Percentiles rank a stretch among this genome's conserved stretches.
Conservation (phyloP, 2,329 filamentous ascomycete species). For the Leptosphaerulina australis region DNA sequence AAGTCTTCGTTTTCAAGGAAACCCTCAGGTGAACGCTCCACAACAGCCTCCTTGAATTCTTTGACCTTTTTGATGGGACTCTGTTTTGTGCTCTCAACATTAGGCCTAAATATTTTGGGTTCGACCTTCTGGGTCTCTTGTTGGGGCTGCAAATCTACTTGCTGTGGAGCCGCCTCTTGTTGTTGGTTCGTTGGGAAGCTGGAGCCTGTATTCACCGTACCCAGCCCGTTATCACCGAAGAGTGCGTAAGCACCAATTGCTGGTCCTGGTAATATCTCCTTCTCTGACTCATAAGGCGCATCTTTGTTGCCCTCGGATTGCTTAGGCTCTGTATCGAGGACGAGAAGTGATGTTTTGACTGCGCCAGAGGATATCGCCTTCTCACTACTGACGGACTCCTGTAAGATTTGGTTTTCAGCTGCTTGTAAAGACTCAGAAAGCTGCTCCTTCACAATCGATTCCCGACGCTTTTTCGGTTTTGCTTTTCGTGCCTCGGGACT, state of each 20-base stretch:
- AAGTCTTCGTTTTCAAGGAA: conserved; percentile 2
- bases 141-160: background rate
- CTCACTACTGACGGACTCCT: background rate
- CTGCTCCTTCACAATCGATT: conserved; percentile 19
- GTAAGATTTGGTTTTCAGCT: no score
- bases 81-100: background rate
- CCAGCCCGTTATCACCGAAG: background rate
- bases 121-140: background rate
- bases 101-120: no score
- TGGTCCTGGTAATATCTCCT: background rate
- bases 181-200: background rate
- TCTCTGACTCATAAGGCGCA: background rate
- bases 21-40: background rate
- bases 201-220: background rate
- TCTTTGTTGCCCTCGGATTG: background rate
- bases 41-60: background rate
- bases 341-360: background rate
- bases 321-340: background rate
- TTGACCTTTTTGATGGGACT: background rate
- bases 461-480: conserved; percentile 25
- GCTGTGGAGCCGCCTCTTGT: background rate
- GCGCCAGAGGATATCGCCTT: background rate
- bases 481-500: conserved; percentile 26
- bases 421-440: background rate
- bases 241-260: background rate